phyloP scores from a whole-genome alignment of 164 flowering plant species.

The Kalanchoe fedtschenkoi region DNA sequence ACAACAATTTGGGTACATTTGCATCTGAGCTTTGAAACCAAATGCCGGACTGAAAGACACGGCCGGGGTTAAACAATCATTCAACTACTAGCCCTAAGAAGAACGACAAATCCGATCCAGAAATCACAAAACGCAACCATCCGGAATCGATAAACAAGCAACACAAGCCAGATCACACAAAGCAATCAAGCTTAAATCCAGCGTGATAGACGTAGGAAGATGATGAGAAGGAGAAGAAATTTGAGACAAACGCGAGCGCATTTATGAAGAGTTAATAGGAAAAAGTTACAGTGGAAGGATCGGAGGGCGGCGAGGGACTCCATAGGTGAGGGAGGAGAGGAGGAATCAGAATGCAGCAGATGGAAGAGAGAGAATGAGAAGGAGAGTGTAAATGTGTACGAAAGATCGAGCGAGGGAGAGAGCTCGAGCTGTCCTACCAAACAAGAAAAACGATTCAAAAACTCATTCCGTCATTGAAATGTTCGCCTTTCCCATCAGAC shows the following conservation, averaged over 20 bases:
- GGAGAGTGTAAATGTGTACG: not conserved
- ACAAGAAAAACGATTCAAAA: no score
- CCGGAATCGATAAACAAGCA: not conserved
- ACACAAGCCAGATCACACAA: not conserved
- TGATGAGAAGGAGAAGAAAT: no score
- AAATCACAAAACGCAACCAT: not conserved
- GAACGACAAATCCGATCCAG: not conserved
- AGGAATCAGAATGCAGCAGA: constrained; percentile 12
- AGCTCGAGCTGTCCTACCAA: not conserved
- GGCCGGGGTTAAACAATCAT: not conserved
- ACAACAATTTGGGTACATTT: no score
- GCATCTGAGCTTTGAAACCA: not conserved
- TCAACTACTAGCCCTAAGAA: not conserved
- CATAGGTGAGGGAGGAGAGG: constrained; percentile 17
- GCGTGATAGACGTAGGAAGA: no score
- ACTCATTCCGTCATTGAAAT: no score
- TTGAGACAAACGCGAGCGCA: not conserved
- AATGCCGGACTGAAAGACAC: not conserved
- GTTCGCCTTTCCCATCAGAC: no score
- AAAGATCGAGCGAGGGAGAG: not conserved
- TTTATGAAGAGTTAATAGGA: not conserved
- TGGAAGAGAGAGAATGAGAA: not conserved
- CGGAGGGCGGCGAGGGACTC: constrained; percentile 44
- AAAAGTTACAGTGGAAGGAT: constrained; percentile 34
- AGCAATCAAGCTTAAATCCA: not conserved